phyloP scores from a whole-genome alignment of 1,139 yeast genomes.

The Meyerozyma elateridarum region DNA sequence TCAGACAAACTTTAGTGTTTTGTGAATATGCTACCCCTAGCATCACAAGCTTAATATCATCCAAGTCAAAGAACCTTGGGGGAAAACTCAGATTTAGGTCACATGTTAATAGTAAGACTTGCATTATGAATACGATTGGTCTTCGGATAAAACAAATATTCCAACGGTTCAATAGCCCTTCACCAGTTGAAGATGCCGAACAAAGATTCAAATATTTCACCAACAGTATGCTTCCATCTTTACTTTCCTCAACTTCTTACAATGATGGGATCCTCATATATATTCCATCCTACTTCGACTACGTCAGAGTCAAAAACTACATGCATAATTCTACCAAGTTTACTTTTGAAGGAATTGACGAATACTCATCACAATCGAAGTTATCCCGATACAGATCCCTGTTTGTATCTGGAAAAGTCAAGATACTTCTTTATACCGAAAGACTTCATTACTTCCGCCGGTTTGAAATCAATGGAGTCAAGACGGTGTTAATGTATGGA shows the following conservation, averaged over 20 bases:
- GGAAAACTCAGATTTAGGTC: slow-evolving; percentile 62
- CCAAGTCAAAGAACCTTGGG: slow-evolving; percentile 55
- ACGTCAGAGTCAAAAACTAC: slow-evolving; percentile 68
- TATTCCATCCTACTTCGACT: slow-evolving; percentile 86
- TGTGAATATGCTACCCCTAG: slow-evolving; percentile 77
- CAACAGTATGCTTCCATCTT: slow-evolving; percentile 65
- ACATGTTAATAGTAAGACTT: slow-evolving; percentile 27
- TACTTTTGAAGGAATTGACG: slow-evolving; percentile 68
- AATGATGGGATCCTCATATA: slow-evolving; percentile 75
- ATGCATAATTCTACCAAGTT: slow-evolving; percentile 60
- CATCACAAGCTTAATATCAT: slow-evolving; percentile 59
- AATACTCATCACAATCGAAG: slow-evolving; percentile 70
- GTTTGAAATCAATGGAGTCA: slow-evolving; percentile 81
- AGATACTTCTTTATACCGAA: slow-evolving; percentile 80
- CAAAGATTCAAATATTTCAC: slow-evolving; percentile 76
- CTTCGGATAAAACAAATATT: slow-evolving; percentile 68
- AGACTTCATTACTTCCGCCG: slow-evolving; percentile 91
- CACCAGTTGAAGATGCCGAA: slow-evolving; percentile 69
- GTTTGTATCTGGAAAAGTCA: slow-evolving; percentile 61
- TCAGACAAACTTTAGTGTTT: slow-evolving; percentile 77
- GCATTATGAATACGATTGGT: slow-evolving; percentile 48
- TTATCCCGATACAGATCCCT: slow-evolving; percentile 66
- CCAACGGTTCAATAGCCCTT: slow-evolving; percentile 57
- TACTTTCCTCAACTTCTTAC: slow-evolving; percentile 52
- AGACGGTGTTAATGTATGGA: slow-evolving; percentile 75